Conservation (phyloP, 257 asterid genomes). For the Solanum paucissectum region DNA sequence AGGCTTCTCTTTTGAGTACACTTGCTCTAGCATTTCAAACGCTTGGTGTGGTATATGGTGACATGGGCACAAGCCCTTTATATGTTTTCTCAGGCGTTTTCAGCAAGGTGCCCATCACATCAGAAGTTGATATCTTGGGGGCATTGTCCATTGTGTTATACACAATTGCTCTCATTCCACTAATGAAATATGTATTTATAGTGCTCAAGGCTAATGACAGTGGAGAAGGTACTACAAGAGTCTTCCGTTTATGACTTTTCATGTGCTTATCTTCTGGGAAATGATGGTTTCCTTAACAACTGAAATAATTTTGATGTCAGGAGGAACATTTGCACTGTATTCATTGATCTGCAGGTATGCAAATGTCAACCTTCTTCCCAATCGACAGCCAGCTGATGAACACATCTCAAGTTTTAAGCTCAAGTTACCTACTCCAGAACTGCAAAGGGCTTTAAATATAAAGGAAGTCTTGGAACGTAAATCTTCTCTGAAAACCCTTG, state of each 20-base stretch:
- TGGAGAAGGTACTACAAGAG: constrained; percentile 69
- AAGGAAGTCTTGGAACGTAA: constrained; percentile 73
- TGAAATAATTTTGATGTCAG: constrained; percentile 34
- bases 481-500: constrained; percentile 38
- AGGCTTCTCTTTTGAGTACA: constrained; percentile 55
- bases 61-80: constrained; percentile 94
- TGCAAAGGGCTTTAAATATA: constrained; percentile 76
- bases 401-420: constrained; percentile 86
- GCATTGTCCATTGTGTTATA: constrained; percentile 79
- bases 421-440: constrained; percentile 85
- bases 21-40: constrained; percentile 87
- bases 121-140: constrained; percentile 83
- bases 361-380: constrained; percentile 81
- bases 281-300: background rate
- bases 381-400: constrained; percentile 83
- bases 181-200: constrained; percentile 72
- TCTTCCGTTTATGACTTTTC: background rate
- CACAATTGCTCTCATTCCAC: constrained; percentile 84
- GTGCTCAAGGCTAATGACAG: constrained; percentile 91
- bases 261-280: background rate
- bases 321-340: constrained; percentile 93
- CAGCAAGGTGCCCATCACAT: constrained; percentile 79
- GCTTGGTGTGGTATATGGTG: constrained; percentile 95
- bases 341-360: constrained; percentile 91
- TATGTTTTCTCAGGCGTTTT: constrained; percentile 83